phyloP scores from a whole-genome alignment of 768 basidiomycete species.

The Candolleomyces eurysporus region DNA sequence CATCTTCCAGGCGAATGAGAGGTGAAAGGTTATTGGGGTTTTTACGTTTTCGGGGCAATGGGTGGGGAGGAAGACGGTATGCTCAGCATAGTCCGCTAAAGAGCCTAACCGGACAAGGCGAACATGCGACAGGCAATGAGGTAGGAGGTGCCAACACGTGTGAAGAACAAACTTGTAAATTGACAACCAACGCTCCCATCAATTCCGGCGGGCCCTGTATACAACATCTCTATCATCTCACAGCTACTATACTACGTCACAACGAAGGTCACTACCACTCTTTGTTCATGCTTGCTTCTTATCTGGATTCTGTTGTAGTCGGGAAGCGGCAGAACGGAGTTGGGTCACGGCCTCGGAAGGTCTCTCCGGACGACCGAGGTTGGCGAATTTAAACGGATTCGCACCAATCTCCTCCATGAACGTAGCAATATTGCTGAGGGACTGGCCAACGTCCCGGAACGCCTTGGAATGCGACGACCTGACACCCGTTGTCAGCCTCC shows the following conservation, averaged over 20 bases:
- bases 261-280: too few relatives aligned
- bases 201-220: conserved; percentile 3
- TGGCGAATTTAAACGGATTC: conserved; percentile 29
- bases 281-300: not conserved
- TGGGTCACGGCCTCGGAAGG: conserved; percentile 45
- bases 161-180: conserved; percentile 7
- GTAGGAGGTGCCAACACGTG: conserved; percentile 18
- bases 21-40: conserved; percentile 8
- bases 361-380: conserved; percentile 29
- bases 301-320: conserved; percentile 31
- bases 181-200: conserved; percentile 6
- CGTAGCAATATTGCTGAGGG: conserved; percentile 63
- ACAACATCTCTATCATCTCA: not conserved
- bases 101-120: conserved; percentile 14
- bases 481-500: not conserved
- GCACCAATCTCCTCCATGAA: conserved; percentile 71
- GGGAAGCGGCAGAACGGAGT: conserved; percentile 45
- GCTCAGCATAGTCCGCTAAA: conserved; percentile 24
- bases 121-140: conserved; percentile 28
- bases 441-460: conserved; percentile 42
- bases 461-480: conserved; percentile 22
- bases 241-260: too few relatives aligned
- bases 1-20: not conserved
- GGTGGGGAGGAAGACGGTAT: conserved; percentile 11
- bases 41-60: conserved; percentile 11